Percentiles rank a stretch among this genome's conserved stretches.
phyloP scores from a whole-genome alignment of 176 grass and related monocot species.

The Carex scoparia region DNA sequence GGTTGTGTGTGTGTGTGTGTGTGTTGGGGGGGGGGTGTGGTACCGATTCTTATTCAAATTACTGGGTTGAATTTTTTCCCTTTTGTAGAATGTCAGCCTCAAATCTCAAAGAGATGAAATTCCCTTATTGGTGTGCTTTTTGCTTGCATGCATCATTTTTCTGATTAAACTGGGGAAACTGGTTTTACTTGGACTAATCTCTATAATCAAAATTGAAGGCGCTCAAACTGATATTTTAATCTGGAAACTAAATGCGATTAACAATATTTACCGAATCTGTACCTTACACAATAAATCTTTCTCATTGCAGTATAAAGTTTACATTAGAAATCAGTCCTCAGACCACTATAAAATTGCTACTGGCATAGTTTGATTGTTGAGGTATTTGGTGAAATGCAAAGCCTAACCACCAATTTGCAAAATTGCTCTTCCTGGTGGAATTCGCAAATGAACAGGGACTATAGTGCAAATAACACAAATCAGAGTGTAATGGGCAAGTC shows the following conservation, averaged over 20 bases:
- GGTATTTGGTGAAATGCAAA: slow-evolving; percentile 7
- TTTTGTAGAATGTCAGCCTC: background rate
- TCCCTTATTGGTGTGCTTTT: background rate
- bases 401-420: background rate
- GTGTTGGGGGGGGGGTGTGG: background rate
- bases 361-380: slow-evolving; percentile 17
- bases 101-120: background rate
- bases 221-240: background rate
- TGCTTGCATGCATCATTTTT: slow-evolving; percentile 19
- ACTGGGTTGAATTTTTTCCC: background rate
- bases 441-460: slow-evolving; percentile 7
- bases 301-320: slow-evolving; percentile 10
- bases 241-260: background rate
- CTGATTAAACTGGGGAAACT: background rate
- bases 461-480: slow-evolving; percentile 7
- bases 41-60: background rate
- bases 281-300: slow-evolving; percentile 1
- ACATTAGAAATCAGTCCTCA: background rate
- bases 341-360: background rate
- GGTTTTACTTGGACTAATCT: background rate
- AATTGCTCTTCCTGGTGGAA: slow-evolving; percentile 19
- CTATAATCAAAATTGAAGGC: background rate
- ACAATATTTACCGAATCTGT: background rate
- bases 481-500: slow-evolving; percentile 37
- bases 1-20: too few species aligned